Evolutionary conservation across 2,329 filamentous ascomycete species (phyloP).

Genomic region (Atkinsonella hypoxylon): DNA sequence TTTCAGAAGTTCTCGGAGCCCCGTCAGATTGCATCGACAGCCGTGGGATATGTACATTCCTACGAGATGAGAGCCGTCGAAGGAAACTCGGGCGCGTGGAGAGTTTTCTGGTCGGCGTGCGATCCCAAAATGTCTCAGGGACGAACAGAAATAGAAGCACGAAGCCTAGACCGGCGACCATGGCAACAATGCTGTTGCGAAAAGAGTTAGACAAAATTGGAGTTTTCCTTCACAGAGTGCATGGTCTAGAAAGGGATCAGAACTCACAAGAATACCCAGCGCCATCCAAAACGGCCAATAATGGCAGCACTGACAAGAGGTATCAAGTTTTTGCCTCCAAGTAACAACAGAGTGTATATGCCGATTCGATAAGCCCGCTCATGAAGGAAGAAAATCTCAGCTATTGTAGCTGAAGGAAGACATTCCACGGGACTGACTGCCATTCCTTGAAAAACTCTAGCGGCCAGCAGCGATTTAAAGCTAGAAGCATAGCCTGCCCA

Average conservation of each 20-base stretch:
- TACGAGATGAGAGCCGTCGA: constrained; percentile 34
- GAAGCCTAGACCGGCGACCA: constrained; percentile 61
- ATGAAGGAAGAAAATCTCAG: constrained; percentile 92
- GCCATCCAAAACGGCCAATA: constrained; percentile 68
- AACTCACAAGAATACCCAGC: constrained; percentile 76
- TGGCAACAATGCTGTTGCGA: constrained; percentile 57
- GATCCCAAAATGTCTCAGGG: constrained; percentile 92
- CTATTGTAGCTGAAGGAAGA: constrained; percentile 83
- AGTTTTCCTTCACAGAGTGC: not conserved
- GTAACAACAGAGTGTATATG: constrained; percentile 78
- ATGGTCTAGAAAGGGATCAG: not conserved
- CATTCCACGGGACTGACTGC: constrained; percentile 86
- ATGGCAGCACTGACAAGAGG: constrained; percentile 79
- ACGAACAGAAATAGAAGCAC: constrained; percentile 77
- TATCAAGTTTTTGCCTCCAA: constrained; percentile 85
- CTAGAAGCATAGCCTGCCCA: constrained; percentile 82
- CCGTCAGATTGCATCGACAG: not conserved
- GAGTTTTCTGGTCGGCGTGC: constrained; percentile 46
- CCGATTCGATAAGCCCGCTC: constrained; percentile 87
- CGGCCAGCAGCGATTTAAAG: constrained; percentile 67
- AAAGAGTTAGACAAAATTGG: not conserved
- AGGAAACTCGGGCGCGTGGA: constrained; percentile 33
- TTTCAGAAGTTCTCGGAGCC: constrained; percentile 6
- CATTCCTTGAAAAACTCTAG: constrained; percentile 77
- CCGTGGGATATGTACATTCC: constrained; percentile 10